These are phyloP conservation scores for Penicillium sp. DNA, from an alignment of 2,329 filamentous ascomycete species.

Conservation along the genomic window DNA sequence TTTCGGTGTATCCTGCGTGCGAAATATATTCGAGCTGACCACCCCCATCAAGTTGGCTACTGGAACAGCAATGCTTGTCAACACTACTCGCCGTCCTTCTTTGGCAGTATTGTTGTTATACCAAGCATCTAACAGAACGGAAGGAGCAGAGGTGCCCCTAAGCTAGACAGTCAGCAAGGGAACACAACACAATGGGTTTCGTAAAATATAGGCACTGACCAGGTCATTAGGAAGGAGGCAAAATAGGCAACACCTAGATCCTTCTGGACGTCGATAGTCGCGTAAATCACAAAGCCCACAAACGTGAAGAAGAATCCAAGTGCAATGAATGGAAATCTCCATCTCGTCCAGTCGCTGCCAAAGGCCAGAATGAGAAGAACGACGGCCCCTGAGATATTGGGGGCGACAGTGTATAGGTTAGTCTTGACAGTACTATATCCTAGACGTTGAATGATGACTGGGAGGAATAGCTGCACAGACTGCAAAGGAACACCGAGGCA, in stretches of 20 bases:
- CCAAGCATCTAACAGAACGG: constrained; percentile 50
- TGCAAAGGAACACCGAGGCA: constrained; percentile 31
- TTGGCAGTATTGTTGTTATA: constrained; percentile 53
- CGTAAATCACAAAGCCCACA: constrained; percentile 45
- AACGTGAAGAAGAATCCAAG: constrained; percentile 41
- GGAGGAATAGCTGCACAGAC: constrained; percentile 30
- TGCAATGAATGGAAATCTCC: constrained; percentile 48
- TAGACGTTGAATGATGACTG: constrained; percentile 44
- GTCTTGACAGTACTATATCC: constrained; percentile 47
- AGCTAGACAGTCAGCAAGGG: constrained; percentile 23
- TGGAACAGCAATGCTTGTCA: constrained; percentile 48
- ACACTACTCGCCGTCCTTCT: constrained; percentile 49
- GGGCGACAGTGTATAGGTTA: constrained; percentile 50
- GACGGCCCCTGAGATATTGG: constrained; percentile 48
- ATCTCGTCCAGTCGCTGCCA: constrained; percentile 45
- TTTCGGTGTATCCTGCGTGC: constrained; percentile 48
- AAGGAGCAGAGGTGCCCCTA: constrained; percentile 55
- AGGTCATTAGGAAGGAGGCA: constrained; percentile 48
- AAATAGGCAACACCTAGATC: constrained; percentile 50
- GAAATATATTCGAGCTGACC: constrained; percentile 45
- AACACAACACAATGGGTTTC: too few relatives aligned
- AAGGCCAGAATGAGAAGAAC: constrained; percentile 46
- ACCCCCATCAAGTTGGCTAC: constrained; percentile 51
- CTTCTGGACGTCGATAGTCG: constrained; percentile 42
- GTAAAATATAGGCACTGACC: constrained; percentile 54